Evolutionary conservation across 306 rosid species (phyloP).

Genomic region (Quercus bicolor): DNA sequence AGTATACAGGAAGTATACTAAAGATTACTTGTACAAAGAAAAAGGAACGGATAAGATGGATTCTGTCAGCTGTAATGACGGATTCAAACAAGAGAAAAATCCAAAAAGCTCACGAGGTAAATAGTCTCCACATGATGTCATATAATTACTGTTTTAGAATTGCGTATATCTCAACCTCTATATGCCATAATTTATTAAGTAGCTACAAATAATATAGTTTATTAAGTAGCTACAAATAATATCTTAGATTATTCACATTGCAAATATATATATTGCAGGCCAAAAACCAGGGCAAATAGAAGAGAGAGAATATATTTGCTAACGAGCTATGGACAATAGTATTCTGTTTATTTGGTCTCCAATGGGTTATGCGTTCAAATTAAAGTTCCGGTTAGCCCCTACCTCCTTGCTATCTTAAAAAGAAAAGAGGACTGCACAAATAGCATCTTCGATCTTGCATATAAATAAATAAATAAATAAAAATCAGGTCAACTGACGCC

Average conservation of each 20-base stretch:
- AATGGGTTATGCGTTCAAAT: too few species aligned
- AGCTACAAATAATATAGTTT: neutral
- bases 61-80: neutral
- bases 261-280: neutral
- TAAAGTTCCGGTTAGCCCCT: too few species aligned
- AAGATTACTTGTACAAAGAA: too few species aligned
- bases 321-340: too few species aligned
- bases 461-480: too few species aligned
- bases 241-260: neutral
- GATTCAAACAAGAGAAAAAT: too few species aligned
- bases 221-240: neutral
- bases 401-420: too few species aligned
- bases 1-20: too few species aligned
- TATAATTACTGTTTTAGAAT: neutral
- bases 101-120: too few species aligned
- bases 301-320: neutral
- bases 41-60: neutral
- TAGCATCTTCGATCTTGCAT: too few species aligned
- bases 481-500: too few species aligned
- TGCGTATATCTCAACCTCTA: neutral
- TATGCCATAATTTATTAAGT: neutral
- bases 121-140: neutral
- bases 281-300: neutral
- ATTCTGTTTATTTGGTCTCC: neutral
- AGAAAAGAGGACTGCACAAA: too few species aligned